Conservation (phyloP, 768 basidiomycete genomes). For the Daedalea quercina region DNA sequence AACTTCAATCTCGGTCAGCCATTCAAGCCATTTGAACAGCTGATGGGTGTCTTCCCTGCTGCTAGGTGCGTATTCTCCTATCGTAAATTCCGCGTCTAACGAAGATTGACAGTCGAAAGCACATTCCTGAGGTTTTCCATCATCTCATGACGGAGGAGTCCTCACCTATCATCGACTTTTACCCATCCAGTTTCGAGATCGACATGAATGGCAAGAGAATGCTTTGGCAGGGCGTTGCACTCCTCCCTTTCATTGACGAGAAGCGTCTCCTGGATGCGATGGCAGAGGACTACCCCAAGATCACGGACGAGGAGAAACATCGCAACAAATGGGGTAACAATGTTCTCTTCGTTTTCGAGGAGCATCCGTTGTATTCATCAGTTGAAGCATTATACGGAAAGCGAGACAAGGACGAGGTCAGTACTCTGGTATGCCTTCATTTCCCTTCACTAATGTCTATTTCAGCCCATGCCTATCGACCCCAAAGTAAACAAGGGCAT, state of each 20-base stretch:
- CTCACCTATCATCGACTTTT: slow-evolving; percentile 95
- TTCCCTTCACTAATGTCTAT: slow-evolving; percentile 4
- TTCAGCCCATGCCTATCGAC: slow-evolving; percentile 72
- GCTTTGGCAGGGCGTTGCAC: slow-evolving; percentile 97
- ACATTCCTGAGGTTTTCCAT: slow-evolving; percentile 86
- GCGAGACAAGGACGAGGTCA: slow-evolving; percentile 71
- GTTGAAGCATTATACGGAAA: slow-evolving; percentile 90
- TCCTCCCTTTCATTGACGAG: slow-evolving; percentile 93
- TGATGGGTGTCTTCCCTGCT: slow-evolving; percentile 97
- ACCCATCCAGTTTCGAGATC: slow-evolving; percentile 85
- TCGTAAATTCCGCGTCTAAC: slow-evolving; percentile 4
- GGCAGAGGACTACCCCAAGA: slow-evolving; percentile 51
- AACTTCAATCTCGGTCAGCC: slow-evolving; percentile 76
- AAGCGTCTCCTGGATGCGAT: slow-evolving; percentile 80
- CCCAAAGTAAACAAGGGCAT: slow-evolving; percentile 67
- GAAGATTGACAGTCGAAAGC: slow-evolving; percentile 53
- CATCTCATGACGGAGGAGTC: slow-evolving; percentile 78
- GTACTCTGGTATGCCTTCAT: slow-evolving; percentile 15
- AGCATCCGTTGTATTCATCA: slow-evolving; percentile 80
- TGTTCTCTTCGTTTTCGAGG: slow-evolving; percentile 76
- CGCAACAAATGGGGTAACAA: slow-evolving; percentile 85
- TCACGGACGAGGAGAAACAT: slow-evolving; percentile 75
- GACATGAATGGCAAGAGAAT: slow-evolving; percentile 99
- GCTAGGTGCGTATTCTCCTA: slow-evolving; percentile 51
- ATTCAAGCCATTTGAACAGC: slow-evolving; percentile 95